Conservation (phyloP, 1,284 basidiomycete species). For the Neonothopanus nambi region DNA sequence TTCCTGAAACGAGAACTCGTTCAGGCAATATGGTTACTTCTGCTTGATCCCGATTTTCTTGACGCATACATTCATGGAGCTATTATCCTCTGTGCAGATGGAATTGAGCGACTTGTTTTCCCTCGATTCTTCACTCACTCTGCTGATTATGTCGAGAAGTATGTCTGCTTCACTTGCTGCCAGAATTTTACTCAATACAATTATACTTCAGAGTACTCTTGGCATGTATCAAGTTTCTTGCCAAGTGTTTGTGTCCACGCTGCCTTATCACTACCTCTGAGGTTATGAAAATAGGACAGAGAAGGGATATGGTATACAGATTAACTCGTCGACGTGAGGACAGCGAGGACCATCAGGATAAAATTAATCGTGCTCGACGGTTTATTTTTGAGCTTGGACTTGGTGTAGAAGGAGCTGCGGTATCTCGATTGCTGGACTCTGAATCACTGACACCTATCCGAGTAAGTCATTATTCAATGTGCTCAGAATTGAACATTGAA, state of each 20-base stretch:
- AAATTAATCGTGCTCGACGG: constrained; percentile 11
- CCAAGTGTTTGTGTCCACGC: constrained; percentile 1
- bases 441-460: constrained; percentile 21
- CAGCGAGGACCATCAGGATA: background rate
- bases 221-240: constrained; percentile 15
- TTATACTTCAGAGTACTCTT: constrained; percentile 28
- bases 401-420: constrained; percentile 11
- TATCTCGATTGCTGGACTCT: constrained; percentile 14
- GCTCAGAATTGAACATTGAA: background rate
- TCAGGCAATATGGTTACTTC: constrained; percentile 29
- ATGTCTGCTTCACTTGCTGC: constrained; percentile 10
- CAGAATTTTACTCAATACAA: background rate
- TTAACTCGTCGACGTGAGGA: constrained; percentile 15
- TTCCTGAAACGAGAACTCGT: constrained; percentile 32
- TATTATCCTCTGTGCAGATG: constrained; percentile 30
- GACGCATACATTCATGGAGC: constrained; percentile 32
- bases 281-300: background rate
- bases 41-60: constrained; percentile 29
- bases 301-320: background rate
- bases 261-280: background rate
- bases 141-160: constrained; percentile 39
- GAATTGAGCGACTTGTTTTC: constrained; percentile 24
- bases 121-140: constrained; percentile 32
- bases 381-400: constrained; percentile 19
- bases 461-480: constrained; percentile 12